Evolutionary conservation across 352 stramenopile species (phyloP).

Genomic region (Globisporangium nunn): DNA sequence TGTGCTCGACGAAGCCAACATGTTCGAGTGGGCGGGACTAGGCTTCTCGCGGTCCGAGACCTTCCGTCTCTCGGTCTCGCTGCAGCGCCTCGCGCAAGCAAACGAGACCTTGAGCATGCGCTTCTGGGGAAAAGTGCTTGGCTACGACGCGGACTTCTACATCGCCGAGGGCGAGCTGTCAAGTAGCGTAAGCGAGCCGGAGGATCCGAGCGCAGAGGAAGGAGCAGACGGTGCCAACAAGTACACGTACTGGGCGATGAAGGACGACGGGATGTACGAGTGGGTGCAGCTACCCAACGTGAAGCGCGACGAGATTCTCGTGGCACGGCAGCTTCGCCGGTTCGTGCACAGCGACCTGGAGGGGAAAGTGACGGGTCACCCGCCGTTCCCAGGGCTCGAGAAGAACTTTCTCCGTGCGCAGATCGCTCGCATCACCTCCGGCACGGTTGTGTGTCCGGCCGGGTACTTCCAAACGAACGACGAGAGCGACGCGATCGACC

Average conservation of each 20-base stretch:
- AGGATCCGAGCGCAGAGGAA: conserved; percentile 69
- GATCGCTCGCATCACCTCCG: conserved; percentile 84
- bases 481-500: conserved; percentile 46
- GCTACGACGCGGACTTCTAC: conserved; percentile 70
- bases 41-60: conserved; percentile 69
- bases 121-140: conserved; percentile 87
- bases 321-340: conserved; percentile 64
- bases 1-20: conserved; percentile 72
- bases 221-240: conserved; percentile 73
- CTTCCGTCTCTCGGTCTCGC: conserved; percentile 59
- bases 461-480: conserved; percentile 83
- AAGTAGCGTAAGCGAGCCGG: conserved; percentile 27
- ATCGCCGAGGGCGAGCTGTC: conserved; percentile 73
- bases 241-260: conserved; percentile 88
- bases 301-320: conserved; percentile 67
- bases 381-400: conserved; percentile 84
- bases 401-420: conserved; percentile 84
- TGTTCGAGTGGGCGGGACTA: conserved; percentile 76
- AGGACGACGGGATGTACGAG: conserved; percentile 65
- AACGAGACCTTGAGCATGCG: conserved; percentile 62
- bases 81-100: conserved; percentile 50
- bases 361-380: conserved; percentile 66
- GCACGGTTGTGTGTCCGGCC: conserved; percentile 72
- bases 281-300: conserved; percentile 83
- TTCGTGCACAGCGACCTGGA: conserved; percentile 84